A percentile compares a stretch with the other conserved stretches of the same genome.
phyloP scores from a whole-genome alignment of 1,284 basidiomycete genomes.

The Fomitopsis betulina region DNA sequence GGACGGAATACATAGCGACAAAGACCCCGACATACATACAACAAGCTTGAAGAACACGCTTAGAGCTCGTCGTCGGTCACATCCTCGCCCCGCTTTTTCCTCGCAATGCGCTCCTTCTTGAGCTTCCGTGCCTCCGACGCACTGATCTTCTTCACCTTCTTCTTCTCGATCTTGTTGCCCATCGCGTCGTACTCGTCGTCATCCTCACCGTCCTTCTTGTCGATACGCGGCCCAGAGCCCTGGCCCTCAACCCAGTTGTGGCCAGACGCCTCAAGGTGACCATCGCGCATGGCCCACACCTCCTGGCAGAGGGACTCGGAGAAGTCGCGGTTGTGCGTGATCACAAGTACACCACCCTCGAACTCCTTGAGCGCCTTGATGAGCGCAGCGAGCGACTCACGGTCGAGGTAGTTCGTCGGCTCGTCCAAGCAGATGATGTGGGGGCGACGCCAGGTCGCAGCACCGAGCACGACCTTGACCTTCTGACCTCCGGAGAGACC shows the following conservation, averaged over 20 bases:
- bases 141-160: conserved; percentile 83
- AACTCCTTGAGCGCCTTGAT: conserved; percentile 95
- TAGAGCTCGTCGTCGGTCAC: conserved; percentile 58
- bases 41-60: conserved; percentile 20
- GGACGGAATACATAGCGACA: conserved; percentile 23
- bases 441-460: conserved; percentile 97
- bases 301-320: conserved; percentile 91
- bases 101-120: conserved; percentile 95
- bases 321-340: conserved; percentile 98
- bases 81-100: conserved; percentile 81
- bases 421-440: conserved; percentile 98
- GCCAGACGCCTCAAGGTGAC: conserved; percentile 88
- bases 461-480: conserved; percentile 98
- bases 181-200: conserved; percentile 91
- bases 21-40: conserved; percentile 19
- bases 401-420: conserved; percentile 97
- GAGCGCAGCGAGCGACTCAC: conserved; percentile 94
- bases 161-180: conserved; percentile 89
- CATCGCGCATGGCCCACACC: conserved; percentile 95
- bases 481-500: conserved; percentile 99
- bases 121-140: conserved; percentile 80
- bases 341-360: conserved; percentile 95
- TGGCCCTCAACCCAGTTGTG: conserved; percentile 99
- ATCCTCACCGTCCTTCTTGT: conserved; percentile 85
- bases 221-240: conserved; percentile 86